phyloP scores from a whole-genome alignment of 352 stramenopile species.

The Globisporangium nodosum region DNA sequence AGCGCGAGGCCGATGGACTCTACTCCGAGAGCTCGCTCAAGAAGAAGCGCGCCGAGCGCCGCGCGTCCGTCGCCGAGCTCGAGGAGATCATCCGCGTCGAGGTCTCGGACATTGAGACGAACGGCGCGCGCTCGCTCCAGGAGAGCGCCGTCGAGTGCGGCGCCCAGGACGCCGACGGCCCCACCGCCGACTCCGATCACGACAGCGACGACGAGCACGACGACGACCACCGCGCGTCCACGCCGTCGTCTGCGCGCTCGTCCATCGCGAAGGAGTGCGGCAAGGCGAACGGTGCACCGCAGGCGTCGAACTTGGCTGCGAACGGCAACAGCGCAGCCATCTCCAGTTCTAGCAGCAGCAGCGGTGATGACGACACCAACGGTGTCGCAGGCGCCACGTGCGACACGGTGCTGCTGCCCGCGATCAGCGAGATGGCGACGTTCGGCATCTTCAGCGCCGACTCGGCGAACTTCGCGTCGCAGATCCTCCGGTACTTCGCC shows the following conservation, averaged over 20 bases:
- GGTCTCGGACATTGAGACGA: slow-evolving; percentile 66
- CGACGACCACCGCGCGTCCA: background rate
- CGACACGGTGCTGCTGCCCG: slow-evolving; percentile 29
- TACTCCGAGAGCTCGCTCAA: slow-evolving; percentile 30
- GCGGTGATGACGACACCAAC: slow-evolving; percentile 15
- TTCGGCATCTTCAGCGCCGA: slow-evolving; percentile 74
- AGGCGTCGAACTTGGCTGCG: background rate
- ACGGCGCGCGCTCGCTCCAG: slow-evolving; percentile 60
- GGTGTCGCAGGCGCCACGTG: slow-evolving; percentile 19
- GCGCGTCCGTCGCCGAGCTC: slow-evolving; percentile 52
- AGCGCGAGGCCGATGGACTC: slow-evolving; percentile 49
- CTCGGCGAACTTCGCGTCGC: slow-evolving; percentile 72
- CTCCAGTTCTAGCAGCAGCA: background rate
- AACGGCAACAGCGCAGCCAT: background rate
- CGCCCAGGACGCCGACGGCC: slow-evolving; percentile 9
- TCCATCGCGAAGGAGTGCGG: slow-evolving; percentile 11
- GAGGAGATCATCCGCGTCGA: slow-evolving; percentile 74
- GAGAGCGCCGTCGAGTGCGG: slow-evolving; percentile 52
- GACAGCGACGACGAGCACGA: slow-evolving; percentile 10
- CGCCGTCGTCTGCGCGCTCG: slow-evolving; percentile 8
- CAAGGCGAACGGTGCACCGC: background rate
- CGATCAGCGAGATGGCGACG: slow-evolving; percentile 35
- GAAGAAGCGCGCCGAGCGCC: slow-evolving; percentile 33
- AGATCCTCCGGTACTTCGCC: slow-evolving; percentile 79
- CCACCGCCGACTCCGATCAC: slow-evolving; percentile 26